Percentiles rank a stretch among this genome's conserved stretches.
These are phyloP conservation scores for Mucor piriformis DNA, from an alignment of 371 early-diverging fungal genomes.

Conservation along the genomic window DNA sequence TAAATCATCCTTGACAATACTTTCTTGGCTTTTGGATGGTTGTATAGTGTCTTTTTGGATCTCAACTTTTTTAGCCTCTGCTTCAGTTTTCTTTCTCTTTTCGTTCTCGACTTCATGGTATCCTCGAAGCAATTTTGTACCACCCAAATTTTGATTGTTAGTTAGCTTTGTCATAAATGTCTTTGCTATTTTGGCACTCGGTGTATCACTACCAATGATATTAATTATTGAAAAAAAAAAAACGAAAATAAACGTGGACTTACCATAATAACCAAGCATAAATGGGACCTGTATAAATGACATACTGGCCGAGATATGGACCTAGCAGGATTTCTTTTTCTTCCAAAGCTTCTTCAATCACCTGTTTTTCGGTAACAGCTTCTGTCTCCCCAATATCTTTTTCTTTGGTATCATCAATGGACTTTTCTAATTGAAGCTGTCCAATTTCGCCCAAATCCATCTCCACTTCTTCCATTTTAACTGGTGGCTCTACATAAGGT, in stretches of 20 bases:
- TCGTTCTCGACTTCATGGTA: slow-evolving; percentile 69
- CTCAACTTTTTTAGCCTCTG: not conserved
- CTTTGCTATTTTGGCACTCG: slow-evolving; percentile 68
- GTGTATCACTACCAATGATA: slow-evolving; percentile 29
- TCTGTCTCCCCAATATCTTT: slow-evolving; percentile 14
- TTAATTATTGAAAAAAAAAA: not conserved
- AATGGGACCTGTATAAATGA: slow-evolving; percentile 64
- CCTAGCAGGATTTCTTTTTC: slow-evolving; percentile 75
- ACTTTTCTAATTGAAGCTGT: not conserved
- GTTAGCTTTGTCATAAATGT: slow-evolving; percentile 69
- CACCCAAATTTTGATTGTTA: slow-evolving; percentile 66
- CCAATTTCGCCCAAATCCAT: slow-evolving; percentile 10
- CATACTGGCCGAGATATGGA: slow-evolving; percentile 74
- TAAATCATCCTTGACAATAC: too few species aligned
- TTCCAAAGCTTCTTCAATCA: slow-evolving; percentile 39
- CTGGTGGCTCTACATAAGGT: slow-evolving; percentile 24
- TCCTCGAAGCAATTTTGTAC: slow-evolving; percentile 72
- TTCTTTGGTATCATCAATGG: slow-evolving; percentile 3
- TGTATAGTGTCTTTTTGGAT: slow-evolving; percentile 1
- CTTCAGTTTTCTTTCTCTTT: slow-evolving; percentile 17
- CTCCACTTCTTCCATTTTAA: not conserved
- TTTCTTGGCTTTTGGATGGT: not conserved
- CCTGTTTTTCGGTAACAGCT: slow-evolving; percentile 21
- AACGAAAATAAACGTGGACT: not conserved
- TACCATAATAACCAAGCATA: slow-evolving; percentile 73